These are phyloP conservation scores for Fusarium sp. DNA, from an alignment of 2,329 filamentous ascomycete species.

Conservation along the genomic window DNA sequence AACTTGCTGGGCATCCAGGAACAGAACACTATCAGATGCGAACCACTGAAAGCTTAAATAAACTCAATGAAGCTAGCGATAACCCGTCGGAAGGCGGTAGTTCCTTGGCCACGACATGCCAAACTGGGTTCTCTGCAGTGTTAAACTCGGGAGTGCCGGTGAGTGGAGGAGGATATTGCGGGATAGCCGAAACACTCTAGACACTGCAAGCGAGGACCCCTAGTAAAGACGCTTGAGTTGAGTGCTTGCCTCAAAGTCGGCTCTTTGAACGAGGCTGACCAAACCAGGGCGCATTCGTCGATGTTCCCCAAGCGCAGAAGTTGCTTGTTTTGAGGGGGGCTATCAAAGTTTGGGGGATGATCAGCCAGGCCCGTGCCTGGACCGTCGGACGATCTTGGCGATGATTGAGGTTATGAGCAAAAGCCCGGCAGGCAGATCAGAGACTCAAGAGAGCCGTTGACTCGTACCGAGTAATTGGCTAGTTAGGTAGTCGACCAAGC, in stretches of 20 bases:
- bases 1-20: background rate
- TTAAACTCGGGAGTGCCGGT: constrained; percentile 30
- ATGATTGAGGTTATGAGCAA: background rate
- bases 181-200: constrained; percentile 32
- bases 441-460: background rate
- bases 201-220: constrained; percentile 26
- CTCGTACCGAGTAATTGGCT: background rate
- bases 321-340: constrained; percentile 10
- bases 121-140: background rate
- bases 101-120: background rate
- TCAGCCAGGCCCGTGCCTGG: background rate
- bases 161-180: constrained; percentile 25
- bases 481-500: background rate
- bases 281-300: constrained; percentile 14
- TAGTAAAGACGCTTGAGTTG: constrained; percentile 8
- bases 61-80: constrained; percentile 5
- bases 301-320: constrained; percentile 1
- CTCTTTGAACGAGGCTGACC: background rate
- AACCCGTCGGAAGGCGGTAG: constrained; percentile 3
- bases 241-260: constrained; percentile 8
- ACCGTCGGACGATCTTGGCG: background rate
- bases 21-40: background rate
- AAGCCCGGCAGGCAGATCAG: background rate
- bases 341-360: background rate
- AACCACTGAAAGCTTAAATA: constrained; percentile 8